These are phyloP conservation scores for Trichoderma guizhouense DNA, from an alignment of 2,329 filamentous ascomycete genomes.

Conservation along the genomic window DNA sequence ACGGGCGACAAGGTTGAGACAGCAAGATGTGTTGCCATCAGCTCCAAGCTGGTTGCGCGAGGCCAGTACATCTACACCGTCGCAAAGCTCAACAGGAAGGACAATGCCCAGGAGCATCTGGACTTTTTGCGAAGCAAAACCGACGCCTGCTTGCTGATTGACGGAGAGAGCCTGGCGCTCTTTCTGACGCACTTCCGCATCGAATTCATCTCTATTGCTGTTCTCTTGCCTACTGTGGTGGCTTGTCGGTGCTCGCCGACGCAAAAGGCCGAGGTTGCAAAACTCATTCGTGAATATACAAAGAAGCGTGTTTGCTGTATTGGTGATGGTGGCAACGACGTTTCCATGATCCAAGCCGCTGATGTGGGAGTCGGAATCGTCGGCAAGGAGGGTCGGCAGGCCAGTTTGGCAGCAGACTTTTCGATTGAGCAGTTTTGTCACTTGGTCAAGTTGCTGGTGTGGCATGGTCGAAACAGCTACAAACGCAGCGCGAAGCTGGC, in stretches of 20 bases:
- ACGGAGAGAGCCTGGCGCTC: conserved; percentile 83
- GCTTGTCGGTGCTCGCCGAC: conserved; percentile 96
- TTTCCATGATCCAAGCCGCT: conserved; percentile 98
- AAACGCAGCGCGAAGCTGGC: conserved; percentile 93
- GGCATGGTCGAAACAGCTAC: conserved; percentile 97
- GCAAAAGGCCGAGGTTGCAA: conserved; percentile 92
- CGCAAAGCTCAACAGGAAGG: conserved; percentile 76
- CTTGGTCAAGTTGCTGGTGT: conserved; percentile 93
- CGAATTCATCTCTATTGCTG: conserved; percentile 85
- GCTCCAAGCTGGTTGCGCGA: conserved; percentile 86
- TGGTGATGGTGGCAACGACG: conserved; percentile 96
- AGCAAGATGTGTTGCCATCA: conserved; percentile 91
- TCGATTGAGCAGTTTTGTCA: conserved; percentile 94
- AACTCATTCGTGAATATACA: conserved; percentile 84
- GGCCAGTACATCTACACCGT: conserved; percentile 97
- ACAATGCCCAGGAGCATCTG: conserved; percentile 81
- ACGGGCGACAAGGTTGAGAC: conserved; percentile 99
- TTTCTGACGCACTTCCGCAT: conserved; percentile 79
- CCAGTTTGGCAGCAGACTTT: conserved; percentile 92
- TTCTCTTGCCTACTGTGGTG: conserved; percentile 84
- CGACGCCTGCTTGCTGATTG: conserved; percentile 84
- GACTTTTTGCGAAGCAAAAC: conserved; percentile 86
- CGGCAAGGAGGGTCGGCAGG: conserved; percentile 94
- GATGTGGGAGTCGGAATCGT: conserved; percentile 98
- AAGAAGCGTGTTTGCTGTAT: conserved; percentile 97